phyloP scores from a whole-genome alignment of 2,329 filamentous ascomycete species.

The Alternaria viburni region DNA sequence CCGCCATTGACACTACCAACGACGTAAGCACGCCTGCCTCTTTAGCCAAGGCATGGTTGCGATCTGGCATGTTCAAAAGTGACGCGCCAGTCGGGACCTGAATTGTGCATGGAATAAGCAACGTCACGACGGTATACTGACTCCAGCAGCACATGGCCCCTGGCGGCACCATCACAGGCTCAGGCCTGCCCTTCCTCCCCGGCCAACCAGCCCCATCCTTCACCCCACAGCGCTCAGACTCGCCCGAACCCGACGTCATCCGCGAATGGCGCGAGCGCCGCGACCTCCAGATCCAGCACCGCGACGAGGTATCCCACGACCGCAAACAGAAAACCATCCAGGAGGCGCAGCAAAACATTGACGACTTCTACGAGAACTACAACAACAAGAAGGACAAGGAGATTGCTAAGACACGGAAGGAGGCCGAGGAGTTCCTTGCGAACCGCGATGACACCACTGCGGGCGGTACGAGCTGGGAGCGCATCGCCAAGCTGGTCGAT shows the following conservation, averaged over 20 bases:
- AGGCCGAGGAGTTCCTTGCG: constrained; percentile 90
- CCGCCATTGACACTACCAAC: constrained; percentile 76
- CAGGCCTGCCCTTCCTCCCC: constrained; percentile 61
- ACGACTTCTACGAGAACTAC: constrained; percentile 99
- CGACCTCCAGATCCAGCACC: constrained; percentile 80
- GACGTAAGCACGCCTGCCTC: constrained; percentile 61
- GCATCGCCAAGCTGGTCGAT: constrained; percentile 97
- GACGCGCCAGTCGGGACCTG: neutral
- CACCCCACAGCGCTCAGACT: constrained; percentile 65
- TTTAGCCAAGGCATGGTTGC: neutral
- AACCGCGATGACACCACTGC: constrained; percentile 91
- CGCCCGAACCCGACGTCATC: constrained; percentile 88
- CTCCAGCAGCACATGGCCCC: constrained; percentile 69
- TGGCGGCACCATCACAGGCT: constrained; percentile 80
- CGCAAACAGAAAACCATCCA: constrained; percentile 86
- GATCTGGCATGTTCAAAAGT: neutral
- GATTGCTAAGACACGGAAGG: constrained; percentile 83
- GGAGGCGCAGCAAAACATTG: constrained; percentile 91
- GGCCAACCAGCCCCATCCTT: constrained; percentile 44
- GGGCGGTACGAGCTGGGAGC: constrained; percentile 97
- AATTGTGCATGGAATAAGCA: neutral
- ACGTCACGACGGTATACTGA: constrained; percentile 13
- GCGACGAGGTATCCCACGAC: constrained; percentile 79
- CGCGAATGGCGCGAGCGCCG: constrained; percentile 90
- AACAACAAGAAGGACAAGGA: constrained; percentile 97